phyloP scores from a whole-genome alignment of 495 filamentous ascomycete species.

The Delitschia confertaspora region DNA sequence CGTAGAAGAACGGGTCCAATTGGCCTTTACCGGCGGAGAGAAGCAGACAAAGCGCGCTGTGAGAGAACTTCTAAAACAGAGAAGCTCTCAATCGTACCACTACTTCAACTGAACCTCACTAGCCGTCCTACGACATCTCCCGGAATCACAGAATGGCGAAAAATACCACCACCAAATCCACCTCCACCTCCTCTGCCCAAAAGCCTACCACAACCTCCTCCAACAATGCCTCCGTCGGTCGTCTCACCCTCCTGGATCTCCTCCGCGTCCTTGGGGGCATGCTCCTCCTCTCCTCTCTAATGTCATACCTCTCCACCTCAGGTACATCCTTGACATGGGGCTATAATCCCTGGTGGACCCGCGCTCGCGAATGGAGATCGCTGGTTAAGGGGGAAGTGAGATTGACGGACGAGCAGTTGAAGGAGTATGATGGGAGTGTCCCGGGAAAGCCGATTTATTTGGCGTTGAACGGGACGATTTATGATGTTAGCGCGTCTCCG shows the following conservation, averaged over 20 bases:
- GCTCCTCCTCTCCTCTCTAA: constrained; percentile 54
- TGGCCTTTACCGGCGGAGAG: too few relatives aligned
- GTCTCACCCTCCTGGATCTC: constrained; percentile 49
- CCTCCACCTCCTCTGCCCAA: constrained; percentile 1
- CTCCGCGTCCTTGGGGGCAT: constrained; percentile 64
- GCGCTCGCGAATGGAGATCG: constrained; percentile 32
- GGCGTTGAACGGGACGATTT: constrained; percentile 87
- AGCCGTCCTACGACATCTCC: too few relatives aligned
- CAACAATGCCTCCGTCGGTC: neutral
- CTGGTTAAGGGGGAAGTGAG: constrained; percentile 39
- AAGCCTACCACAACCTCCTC: neutral
- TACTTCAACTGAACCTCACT: neutral
- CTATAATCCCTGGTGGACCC: constrained; percentile 61
- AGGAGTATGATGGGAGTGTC: constrained; percentile 70
- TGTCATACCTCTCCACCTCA: constrained; percentile 73
- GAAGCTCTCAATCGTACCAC: neutral
- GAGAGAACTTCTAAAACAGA: neutral
- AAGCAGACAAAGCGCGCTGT: neutral
- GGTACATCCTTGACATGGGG: constrained; percentile 55
- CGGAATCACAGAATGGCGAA: neutral
- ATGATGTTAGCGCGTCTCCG: constrained; percentile 73
- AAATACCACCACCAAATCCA: neutral
- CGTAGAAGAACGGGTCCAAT: too few relatives aligned
- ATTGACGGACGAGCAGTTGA: constrained; percentile 66
- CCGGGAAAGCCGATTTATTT: constrained; percentile 72